Evolutionary conservation across 176 grass and related monocot genomes (phyloP).

Genomic region (Eleusine indica): DNA sequence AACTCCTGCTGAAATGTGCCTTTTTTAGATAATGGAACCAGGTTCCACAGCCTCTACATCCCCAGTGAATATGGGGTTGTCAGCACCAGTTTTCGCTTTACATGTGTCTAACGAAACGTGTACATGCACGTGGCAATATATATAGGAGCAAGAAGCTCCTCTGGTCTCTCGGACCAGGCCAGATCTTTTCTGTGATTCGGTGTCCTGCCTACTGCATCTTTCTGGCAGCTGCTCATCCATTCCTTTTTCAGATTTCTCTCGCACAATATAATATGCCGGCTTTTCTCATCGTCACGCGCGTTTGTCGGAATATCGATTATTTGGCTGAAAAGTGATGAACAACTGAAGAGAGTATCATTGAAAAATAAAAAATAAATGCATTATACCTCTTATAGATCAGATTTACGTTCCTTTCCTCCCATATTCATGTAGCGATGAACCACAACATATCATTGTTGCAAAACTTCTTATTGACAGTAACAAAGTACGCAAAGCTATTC

Average conservation of each 20-base stretch:
- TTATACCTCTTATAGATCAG: no score
- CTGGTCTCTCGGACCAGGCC: not conserved
- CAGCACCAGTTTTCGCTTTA: no score
- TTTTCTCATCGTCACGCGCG: not conserved
- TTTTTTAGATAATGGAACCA: not conserved
- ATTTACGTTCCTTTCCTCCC: no score
- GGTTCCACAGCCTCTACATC: no score
- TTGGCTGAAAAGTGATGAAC: not conserved
- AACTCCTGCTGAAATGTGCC: not conserved
- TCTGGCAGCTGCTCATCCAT: not conserved
- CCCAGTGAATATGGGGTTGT: no score
- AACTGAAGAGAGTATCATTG: no score
- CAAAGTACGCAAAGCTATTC: no score
- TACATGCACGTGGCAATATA: not conserved
- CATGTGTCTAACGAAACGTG: not conserved
- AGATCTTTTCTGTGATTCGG: not conserved
- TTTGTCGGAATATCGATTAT: not conserved
- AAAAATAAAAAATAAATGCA: no score
- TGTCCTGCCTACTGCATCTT: not conserved
- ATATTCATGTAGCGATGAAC: no score
- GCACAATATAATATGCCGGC: not conserved
- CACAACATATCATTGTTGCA: no score
- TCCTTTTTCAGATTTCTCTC: not conserved
- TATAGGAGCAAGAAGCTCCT: not conserved
- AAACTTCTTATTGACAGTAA: no score